Evolutionary conservation across 2,329 filamentous ascomycete species (phyloP), one percentile per base, ranked within the genome.

Genomic region (Monascus ruber): DNA sequence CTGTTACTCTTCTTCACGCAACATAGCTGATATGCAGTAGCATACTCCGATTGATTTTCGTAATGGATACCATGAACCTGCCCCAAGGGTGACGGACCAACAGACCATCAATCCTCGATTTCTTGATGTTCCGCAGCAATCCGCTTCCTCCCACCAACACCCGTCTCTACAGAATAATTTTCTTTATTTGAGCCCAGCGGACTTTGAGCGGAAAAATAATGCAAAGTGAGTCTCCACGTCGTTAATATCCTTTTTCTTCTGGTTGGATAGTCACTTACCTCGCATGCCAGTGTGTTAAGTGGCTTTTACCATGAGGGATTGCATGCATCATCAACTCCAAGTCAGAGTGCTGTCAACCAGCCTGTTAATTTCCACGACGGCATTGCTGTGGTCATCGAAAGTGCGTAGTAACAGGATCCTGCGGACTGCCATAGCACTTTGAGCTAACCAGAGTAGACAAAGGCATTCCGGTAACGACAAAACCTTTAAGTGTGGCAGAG

Each of bases 61-160:
- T 4, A 53, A 52, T 36, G 52, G 57, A 25, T 65, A 56, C 37
- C 25, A 51, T 8, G 47, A 51, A 8, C 41, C 44, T 24, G 42
- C 49, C 11, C 42, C 45, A 3, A 45, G 41, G 34, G 43, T 55
- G 10, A 39, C 44, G 9, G 55, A 52, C 33, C 55, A 61, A 39
- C 57, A 53, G 27, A 64, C 62, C 4, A 65, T 66, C 35, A 58
- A 66, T 36, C 63, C 63, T 0, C 60, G 62, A 27, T 65, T 59
- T 31, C 52, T 65, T 5, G 57, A 55, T 25, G 42, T 55, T 6
- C 31, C 51, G 4, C 51, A 52, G 28, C 49, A 58, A 36, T 37
- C 47, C 17, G 17, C 17, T 10, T 36, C 47, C 10, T 51, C 40
- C 24, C 55, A 50, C 11, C 39, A 47, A 31, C 51, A 51, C 24